Base-by-base conservation (phyloP, 148 eudicot genomes). In the Chenopodium formosanum region DNA sequence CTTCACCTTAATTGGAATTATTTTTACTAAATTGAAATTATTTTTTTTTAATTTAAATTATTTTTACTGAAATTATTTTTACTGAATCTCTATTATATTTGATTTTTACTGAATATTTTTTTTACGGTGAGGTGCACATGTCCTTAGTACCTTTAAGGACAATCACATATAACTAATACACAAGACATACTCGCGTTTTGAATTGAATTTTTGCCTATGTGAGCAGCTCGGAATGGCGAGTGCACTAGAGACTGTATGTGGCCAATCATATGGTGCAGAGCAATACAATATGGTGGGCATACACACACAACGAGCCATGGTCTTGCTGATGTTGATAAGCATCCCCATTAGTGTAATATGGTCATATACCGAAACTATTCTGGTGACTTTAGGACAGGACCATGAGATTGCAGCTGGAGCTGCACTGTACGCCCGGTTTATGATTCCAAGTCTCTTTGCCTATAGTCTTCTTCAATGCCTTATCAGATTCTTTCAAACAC, bases 201-300 rank as follows among this genome's bases (percentile, higher is more conserved):
- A 40, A 40, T 4, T 40, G 44, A 5, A 40, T 40, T 40, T 40
- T 40, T 40, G 2, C 74, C 31, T 73, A 32, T 62, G 13, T 73
- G 78, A 74, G 70, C 78, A 91, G 94, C 69, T 89, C 85, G 94
- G 94, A 47, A 87, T 91, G 93, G 88, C 94, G 37, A 82, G 90
- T 80, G 93, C 93, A 75, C 76, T 91, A 83, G 94, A 91, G 53
- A 91, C 94, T 16, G 62, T 91, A 29, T 90, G 94, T 46, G 93
- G 93, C 9, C 94, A 91, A 70, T 90, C 94, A 12, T 89, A 81
- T 67, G 94, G 94, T 81, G 94, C 94, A 65, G 82, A 86, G 80
- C 93, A 91, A 65, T 90, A 86, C 75, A 90, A 83, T 74, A 86
- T 90, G 91, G 84, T 91, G 2, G 94, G 94, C 47, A 86, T 91